phyloP scores from a whole-genome alignment of 805 yeast genomes.

The Sugiyamaella lignohabitans region DNA sequence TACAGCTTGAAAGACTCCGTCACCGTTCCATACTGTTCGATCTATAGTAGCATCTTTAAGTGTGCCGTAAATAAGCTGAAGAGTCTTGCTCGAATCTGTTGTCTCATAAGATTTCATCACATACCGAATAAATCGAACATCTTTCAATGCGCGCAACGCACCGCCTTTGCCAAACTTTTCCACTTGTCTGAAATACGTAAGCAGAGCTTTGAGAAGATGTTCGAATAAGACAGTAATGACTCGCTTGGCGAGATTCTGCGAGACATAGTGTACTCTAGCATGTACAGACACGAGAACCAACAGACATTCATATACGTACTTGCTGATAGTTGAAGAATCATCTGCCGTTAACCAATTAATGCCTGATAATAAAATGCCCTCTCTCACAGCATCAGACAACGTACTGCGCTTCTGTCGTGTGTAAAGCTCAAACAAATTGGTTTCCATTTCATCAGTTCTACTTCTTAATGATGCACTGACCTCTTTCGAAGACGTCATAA shows the following conservation, averaged over 20 bases:
- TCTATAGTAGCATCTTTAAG: slow-evolving; percentile 25
- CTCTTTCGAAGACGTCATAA: slow-evolving; percentile 41
- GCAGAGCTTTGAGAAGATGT: slow-evolving; percentile 34
- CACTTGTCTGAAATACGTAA: slow-evolving; percentile 37
- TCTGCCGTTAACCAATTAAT: slow-evolving; percentile 38
- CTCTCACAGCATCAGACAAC: slow-evolving; percentile 36
- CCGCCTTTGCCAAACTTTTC: slow-evolving; percentile 44
- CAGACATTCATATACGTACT: slow-evolving; percentile 44
- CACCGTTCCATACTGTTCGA: slow-evolving; percentile 23
- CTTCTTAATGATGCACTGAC: slow-evolving; percentile 41
- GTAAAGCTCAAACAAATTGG: slow-evolving; percentile 48
- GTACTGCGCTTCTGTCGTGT: slow-evolving; percentile 41
- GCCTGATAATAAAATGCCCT: slow-evolving; percentile 33
- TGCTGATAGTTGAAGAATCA: slow-evolving; percentile 29
- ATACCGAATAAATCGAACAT: slow-evolving; percentile 45
- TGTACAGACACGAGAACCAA: slow-evolving; percentile 47
- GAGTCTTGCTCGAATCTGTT: slow-evolving; percentile 22
- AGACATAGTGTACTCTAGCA: slow-evolving; percentile 43
- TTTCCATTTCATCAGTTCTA: slow-evolving; percentile 44
- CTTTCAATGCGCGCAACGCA: slow-evolving; percentile 46
- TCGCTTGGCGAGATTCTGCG: slow-evolving; percentile 40
- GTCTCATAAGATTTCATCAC: slow-evolving; percentile 26
- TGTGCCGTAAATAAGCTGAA: slow-evolving; percentile 27
- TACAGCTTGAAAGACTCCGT: slow-evolving; percentile 25
- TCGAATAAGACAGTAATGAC: slow-evolving; percentile 43